A percentile compares a stretch with the other conserved stretches of the same genome.
Evolutionary conservation across 2,329 filamentous ascomycete genomes (phyloP).

Genomic region (Waltergamsia citrina): DNA sequence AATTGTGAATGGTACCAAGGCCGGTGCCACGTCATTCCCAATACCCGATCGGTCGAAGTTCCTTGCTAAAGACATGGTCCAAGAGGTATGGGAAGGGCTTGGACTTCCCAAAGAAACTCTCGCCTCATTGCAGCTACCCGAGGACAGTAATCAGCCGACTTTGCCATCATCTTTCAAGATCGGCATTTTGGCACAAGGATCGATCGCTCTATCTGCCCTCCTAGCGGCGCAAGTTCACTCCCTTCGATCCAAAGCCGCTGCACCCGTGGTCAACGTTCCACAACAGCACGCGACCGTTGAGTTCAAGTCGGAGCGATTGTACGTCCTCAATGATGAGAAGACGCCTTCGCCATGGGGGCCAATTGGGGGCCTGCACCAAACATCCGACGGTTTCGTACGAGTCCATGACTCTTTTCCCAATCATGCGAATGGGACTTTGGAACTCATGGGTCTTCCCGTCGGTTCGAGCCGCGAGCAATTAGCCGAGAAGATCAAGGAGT

Average conservation of each 20-base stretch:
- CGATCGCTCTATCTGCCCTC: slow-evolving; percentile 40
- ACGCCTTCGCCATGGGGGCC: slow-evolving; percentile 23
- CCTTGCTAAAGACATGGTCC: slow-evolving; percentile 6
- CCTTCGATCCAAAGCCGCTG: slow-evolving; percentile 13
- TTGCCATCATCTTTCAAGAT: slow-evolving; percentile 45
- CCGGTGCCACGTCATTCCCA: background rate
- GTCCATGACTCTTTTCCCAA: slow-evolving; percentile 46
- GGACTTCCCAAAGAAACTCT: slow-evolving; percentile 7
- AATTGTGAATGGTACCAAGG: background rate
- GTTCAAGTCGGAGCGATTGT: slow-evolving; percentile 43
- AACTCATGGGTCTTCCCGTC: slow-evolving; percentile 27
- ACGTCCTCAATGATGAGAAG: slow-evolving; percentile 28
- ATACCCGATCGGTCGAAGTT: background rate
- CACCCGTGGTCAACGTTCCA: slow-evolving; percentile 23
- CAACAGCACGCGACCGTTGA: slow-evolving; percentile 37
- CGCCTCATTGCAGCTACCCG: slow-evolving; percentile 8
- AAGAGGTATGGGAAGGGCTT: slow-evolving; percentile 6
- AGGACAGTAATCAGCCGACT: slow-evolving; percentile 10
- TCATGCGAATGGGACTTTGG: slow-evolving; percentile 32
- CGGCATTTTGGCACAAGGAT: slow-evolving; percentile 38
- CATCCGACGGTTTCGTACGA: slow-evolving; percentile 40
- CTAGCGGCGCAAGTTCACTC: slow-evolving; percentile 35
- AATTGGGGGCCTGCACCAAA: slow-evolving; percentile 41
- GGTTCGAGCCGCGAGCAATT: slow-evolving; percentile 26
- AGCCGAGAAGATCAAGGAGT: slow-evolving; percentile 21